Evolutionary conservation across 2,329 filamentous ascomycete species (phyloP).

Genomic region (Epichloe coenophiala): DNA sequence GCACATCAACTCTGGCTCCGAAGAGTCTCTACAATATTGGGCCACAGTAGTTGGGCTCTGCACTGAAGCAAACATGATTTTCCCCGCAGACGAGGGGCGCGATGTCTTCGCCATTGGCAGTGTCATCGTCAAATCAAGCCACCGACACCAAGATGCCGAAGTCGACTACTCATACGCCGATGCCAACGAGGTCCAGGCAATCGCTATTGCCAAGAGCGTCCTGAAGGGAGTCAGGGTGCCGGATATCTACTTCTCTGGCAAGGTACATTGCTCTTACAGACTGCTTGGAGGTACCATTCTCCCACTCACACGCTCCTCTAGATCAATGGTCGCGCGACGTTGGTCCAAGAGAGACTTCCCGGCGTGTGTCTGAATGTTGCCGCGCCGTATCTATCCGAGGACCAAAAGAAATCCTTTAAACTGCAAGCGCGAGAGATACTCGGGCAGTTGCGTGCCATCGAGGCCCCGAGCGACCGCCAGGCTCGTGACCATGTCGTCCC

Average conservation of each 20-base stretch:
- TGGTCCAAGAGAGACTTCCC: slow-evolving; percentile 25
- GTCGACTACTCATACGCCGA: slow-evolving; percentile 26
- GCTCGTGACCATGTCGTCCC: no score
- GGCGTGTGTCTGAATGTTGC: slow-evolving; percentile 23
- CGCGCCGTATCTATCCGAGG: slow-evolving; percentile 20
- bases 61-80: slow-evolving; percentile 11
- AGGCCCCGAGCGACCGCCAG: no score
- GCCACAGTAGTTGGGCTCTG: slow-evolving; percentile 18
- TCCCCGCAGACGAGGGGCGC: slow-evolving; percentile 17
- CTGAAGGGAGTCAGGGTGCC: slow-evolving; percentile 19
- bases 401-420: slow-evolving; percentile 3
- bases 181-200: slow-evolving; percentile 25
- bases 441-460: no score
- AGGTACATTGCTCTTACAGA: slow-evolving; percentile 14
- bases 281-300: not conserved
- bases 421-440: not conserved
- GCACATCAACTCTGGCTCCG: slow-evolving; percentile 13
- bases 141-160: slow-evolving; percentile 13
- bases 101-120: slow-evolving; percentile 28
- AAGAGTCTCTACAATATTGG: slow-evolving; percentile 19
- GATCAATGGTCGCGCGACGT: slow-evolving; percentile 21
- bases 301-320: slow-evolving; percentile 7
- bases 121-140: slow-evolving; percentile 25
- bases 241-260: slow-evolving; percentile 24
- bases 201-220: slow-evolving; percentile 15